Evolutionary conservation across 169 alveolate species (phyloP), one percentile per base, ranked within the genome.

Genomic region (Eimeria sp.): DNA sequence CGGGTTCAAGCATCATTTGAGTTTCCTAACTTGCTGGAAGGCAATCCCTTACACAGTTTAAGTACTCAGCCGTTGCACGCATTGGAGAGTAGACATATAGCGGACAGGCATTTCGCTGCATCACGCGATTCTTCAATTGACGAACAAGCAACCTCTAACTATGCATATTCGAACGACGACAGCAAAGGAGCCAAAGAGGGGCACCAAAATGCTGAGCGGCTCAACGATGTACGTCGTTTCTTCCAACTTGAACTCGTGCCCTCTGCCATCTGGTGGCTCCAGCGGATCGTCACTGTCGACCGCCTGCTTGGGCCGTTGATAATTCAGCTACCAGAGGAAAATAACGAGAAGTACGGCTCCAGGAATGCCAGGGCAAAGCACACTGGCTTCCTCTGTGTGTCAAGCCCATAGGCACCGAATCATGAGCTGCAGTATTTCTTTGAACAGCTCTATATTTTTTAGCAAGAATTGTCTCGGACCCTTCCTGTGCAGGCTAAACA

Each of bases 181-280:
- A 30, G 40, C 46, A 16, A 20, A 40, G 40, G 60, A 60, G 64
- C 58, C 60, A 40, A 16, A 11, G 46, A 58, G 18, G 80, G 30
- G 64, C 60, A 62, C 20, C 76, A 85, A 23, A 54, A 52, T 20
- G 91, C 80, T 9, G 80, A 33, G 80, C 18, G 78, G 58, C 30
- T 85, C 27, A 40, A 20, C 64, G 74, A 62, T 18, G 78, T 62
- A 49, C 66, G 43, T 11, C 91, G 91, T 49, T 85, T 85, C 91
- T 62, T 58, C n/a, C 56, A 85, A 62, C 14, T 58, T 33, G 91
- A 85, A 27, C 62, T 62, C 60, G 91, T 85, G n/a, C 91, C 91
- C 30, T 43, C 91, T 20, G 91, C 91, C 56, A 37, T 62, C 11
- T 85, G 91, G 91, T 85, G 91, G 91, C 91, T 85, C 18, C 91